Conservation (phyloP, 2,329 filamentous ascomycete genomes). For the Fusarium lyarnte region DNA sequence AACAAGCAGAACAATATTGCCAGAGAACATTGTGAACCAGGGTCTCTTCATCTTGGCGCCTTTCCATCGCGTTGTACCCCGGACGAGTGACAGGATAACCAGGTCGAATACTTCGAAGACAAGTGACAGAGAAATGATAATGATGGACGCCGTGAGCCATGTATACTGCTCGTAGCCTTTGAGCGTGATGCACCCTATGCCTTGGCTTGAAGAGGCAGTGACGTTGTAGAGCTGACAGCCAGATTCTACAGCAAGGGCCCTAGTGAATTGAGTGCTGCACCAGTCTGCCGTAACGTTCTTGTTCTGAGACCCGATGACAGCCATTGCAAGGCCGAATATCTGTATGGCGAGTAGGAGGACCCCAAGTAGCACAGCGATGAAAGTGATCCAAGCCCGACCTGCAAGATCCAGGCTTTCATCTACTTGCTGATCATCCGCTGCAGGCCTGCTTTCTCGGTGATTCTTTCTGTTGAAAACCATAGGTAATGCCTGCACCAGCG, state of each 20-base stretch:
- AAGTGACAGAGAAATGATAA: not conserved
- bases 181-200: not conserved
- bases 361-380: not conserved
- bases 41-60: not conserved
- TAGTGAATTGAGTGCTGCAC: not conserved
- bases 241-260: not conserved
- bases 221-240: not conserved
- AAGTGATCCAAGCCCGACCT: not conserved
- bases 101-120: not conserved
- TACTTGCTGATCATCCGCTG: not conserved
- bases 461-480: too few relatives aligned
- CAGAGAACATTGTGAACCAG: not conserved
- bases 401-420: not conserved
- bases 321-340: not conserved
- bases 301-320: not conserved
- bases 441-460: not conserved
- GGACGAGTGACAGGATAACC: not conserved
- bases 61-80: not conserved
- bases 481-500: too few relatives aligned
- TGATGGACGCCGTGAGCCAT: not conserved
- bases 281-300: not conserved
- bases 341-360: not conserved
- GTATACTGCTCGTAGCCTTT: not conserved
- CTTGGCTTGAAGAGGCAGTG: not conserved
- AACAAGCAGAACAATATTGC: not conserved